Evolutionary conservation across 805 yeast genomes (phyloP), one percentile per base, ranked within the genome.

Genomic region (Saturnispora mendoncae): DNA sequence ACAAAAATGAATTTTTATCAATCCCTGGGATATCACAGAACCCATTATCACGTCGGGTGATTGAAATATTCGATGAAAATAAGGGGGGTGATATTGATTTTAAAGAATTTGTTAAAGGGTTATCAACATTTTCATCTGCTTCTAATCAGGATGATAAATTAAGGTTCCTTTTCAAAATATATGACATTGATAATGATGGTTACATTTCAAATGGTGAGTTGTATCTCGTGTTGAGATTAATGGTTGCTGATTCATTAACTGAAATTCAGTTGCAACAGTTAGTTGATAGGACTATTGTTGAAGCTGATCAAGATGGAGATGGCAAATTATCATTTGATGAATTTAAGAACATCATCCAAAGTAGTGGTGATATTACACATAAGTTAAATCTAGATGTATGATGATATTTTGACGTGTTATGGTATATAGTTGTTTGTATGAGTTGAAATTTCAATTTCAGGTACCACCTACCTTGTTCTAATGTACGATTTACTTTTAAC

Each of bases 151-250:
- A 78, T 41, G 97, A 86, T 50, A 90, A 87, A 61, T 69, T 90
- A 45, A 69, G 69, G 55, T 92, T 94, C 66, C 92, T 96, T 9
- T 92, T 92, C 64, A 84, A 80, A 54, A 86, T 92, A 15, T 92
- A 92, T 57, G 99, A 92, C 57, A 86, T 92, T 48, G 99, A 92
- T 61, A 72, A 86, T 42, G 99, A 92, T 58, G 98, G 98, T 0
- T 87, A 56, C 57, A 85, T 92, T 28, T 88, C 97, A 3, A 90
- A 90, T 57, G 99, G 98, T 19, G 99, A 92, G 62, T 62, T 92
- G 43, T 92, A 81, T 54, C 70, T 90, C 31, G 97, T 92, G 31
- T 68, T 92, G 65, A 84, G 92, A 62, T 84, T 85, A 76, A 92
- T 92, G 98, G 98, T 94, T 21, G 98, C 97, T 1, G 80, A 78